Conservation (phyloP, 192 early-diverging fungal species). For the Gryganskiella cystojenkinii region DNA sequence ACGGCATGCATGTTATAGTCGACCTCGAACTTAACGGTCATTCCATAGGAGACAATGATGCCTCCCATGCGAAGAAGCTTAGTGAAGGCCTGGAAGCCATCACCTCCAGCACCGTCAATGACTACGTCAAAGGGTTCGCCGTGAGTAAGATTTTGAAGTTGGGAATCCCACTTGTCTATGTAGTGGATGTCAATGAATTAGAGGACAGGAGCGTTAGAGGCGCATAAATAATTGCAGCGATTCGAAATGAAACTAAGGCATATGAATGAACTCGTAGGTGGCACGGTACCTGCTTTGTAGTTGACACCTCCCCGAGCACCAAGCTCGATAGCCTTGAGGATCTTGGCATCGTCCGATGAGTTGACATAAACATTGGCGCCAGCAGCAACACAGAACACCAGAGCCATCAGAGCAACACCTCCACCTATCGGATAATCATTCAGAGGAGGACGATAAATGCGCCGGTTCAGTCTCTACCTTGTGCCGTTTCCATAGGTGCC, state of each 20-base stretch:
- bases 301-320: slow-evolving; percentile 73
- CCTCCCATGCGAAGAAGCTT: slow-evolving; percentile 57
- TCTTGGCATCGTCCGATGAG: slow-evolving; percentile 65
- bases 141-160: slow-evolving; percentile 2
- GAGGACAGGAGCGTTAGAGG: slow-evolving; percentile 7
- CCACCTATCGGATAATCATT: slow-evolving; percentile 48
- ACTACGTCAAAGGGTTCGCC: slow-evolving; percentile 56
- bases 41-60: slow-evolving; percentile 49
- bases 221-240: neutral
- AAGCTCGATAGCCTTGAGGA: slow-evolving; percentile 62
- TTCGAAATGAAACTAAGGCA: slow-evolving; percentile 6
- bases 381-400: slow-evolving; percentile 70
- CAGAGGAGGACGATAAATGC: neutral
- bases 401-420: slow-evolving; percentile 70
- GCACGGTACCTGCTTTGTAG: slow-evolving; percentile 65
- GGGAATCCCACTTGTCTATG: slow-evolving; percentile 5
- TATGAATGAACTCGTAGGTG: slow-evolving; percentile 6
- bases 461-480: neutral
- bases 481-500: neutral
- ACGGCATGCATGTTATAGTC: slow-evolving; percentile 51
- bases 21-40: neutral
- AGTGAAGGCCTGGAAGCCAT: slow-evolving; percentile 48
- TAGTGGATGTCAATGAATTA: slow-evolving; percentile 8
- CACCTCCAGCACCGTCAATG: slow-evolving; percentile 72
- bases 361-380: slow-evolving; percentile 76